Conservation (phyloP, 495 filamentous ascomycete genomes). For the Oidiodendron maius region DNA sequence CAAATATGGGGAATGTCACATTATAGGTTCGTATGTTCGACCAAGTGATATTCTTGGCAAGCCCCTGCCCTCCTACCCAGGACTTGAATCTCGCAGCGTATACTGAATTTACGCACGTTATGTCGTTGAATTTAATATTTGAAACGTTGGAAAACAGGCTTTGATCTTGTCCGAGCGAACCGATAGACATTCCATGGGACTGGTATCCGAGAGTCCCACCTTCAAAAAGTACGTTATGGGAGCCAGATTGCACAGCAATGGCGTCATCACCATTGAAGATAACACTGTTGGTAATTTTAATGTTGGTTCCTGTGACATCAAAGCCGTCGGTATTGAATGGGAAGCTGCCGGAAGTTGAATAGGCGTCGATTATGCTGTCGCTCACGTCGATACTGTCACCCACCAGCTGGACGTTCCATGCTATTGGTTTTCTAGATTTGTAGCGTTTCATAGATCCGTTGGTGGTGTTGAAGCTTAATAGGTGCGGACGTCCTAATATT, state of each 20-base stretch:
- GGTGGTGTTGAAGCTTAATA: no score
- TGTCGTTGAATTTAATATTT: no score
- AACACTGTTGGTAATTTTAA: slow-evolving; percentile 30
- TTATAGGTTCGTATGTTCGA: no score
- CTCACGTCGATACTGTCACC: slow-evolving; percentile 32
- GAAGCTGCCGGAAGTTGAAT: slow-evolving; percentile 29
- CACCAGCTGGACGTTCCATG: slow-evolving; percentile 34
- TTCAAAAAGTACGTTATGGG: slow-evolving; percentile 32
- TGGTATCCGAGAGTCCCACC: slow-evolving; percentile 34
- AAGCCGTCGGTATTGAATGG: slow-evolving; percentile 42
- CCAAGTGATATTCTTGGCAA: no score
- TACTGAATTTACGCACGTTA: no score
- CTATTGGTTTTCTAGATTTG: slow-evolving; percentile 38
- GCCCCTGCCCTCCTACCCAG: no score
- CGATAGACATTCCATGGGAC: slow-evolving; percentile 38
- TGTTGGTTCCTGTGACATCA: slow-evolving; percentile 31
- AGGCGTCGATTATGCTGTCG: slow-evolving; percentile 36
- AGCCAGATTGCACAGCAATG: slow-evolving; percentile 31
- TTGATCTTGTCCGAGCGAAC: slow-evolving; percentile 33
- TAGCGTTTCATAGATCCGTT: slow-evolving; percentile 32
- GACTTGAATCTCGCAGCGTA: no score
- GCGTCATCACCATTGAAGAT: slow-evolving; percentile 41
- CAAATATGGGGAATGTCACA: no score
- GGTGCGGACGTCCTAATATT: no score
- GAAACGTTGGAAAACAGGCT: slow-evolving; percentile 20